phyloP scores from a whole-genome alignment of 2,329 filamentous ascomycete species.

The Aspergillus glaucus region DNA sequence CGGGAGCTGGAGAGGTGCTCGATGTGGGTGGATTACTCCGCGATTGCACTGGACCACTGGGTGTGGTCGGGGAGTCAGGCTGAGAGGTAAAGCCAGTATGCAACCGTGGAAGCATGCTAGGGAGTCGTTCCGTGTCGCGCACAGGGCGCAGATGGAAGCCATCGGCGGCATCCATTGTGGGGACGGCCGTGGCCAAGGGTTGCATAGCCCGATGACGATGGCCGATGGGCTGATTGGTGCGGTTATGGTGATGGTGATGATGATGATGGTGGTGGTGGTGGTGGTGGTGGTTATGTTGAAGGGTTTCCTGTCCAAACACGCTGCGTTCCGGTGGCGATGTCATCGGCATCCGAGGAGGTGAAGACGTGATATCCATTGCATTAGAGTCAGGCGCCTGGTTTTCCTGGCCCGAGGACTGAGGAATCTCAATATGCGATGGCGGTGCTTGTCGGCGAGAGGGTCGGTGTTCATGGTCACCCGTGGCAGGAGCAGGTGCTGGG shows the following conservation, averaged over 20 bases:
- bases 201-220: slow-evolving; percentile 54
- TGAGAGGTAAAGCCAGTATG: slow-evolving; percentile 72
- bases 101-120: slow-evolving; percentile 69
- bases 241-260: slow-evolving; percentile 44
- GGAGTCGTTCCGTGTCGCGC: slow-evolving; percentile 73
- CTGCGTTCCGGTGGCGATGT: slow-evolving; percentile 67
- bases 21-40: slow-evolving; percentile 42
- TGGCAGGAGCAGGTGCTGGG: slow-evolving; percentile 17
- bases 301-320: slow-evolving; percentile 50
- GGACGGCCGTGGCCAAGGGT: slow-evolving; percentile 60
- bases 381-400: slow-evolving; percentile 44
- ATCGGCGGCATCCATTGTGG: slow-evolving; percentile 63
- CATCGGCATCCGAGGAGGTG: slow-evolving; percentile 56
- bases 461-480: slow-evolving; percentile 52
- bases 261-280: neutral
- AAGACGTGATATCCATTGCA: slow-evolving; percentile 56
- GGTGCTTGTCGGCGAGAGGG: slow-evolving; percentile 69
- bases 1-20: slow-evolving; percentile 49
- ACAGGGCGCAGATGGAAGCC: slow-evolving; percentile 70
- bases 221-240: slow-evolving; percentile 37
- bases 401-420: slow-evolving; percentile 50
- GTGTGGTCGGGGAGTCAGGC: slow-evolving; percentile 84
- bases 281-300: neutral
- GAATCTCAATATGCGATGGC: slow-evolving; percentile 76
- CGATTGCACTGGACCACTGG: slow-evolving; percentile 59